phyloP scores from a whole-genome alignment of 2,329 filamentous ascomycete genomes.

The Neurospora crassa region DNA sequence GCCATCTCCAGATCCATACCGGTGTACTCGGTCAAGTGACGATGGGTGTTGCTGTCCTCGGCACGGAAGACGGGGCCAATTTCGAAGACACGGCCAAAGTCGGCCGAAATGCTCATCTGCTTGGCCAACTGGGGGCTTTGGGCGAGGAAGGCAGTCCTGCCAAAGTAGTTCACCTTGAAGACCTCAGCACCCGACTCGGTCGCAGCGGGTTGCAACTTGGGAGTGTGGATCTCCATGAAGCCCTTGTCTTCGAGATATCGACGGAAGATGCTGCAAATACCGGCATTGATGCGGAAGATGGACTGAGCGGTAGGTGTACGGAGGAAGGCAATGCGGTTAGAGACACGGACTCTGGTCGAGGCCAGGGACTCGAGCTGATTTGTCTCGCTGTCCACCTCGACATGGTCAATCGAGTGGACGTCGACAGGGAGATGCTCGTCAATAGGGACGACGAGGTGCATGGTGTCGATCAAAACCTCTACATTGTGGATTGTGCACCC shows the following conservation, averaged over 20 bases:
- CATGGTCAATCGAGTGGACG: slow-evolving; percentile 37
- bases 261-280: slow-evolving; percentile 72
- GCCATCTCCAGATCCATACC: slow-evolving; percentile 90
- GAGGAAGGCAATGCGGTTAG: slow-evolving; percentile 74
- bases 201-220: slow-evolving; percentile 81
- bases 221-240: slow-evolving; percentile 90
- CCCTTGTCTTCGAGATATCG: slow-evolving; percentile 61
- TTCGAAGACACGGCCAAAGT: slow-evolving; percentile 84
- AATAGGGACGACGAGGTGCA: slow-evolving; percentile 42
- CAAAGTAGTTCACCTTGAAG: slow-evolving; percentile 89
- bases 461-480: slow-evolving; percentile 58
- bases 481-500: slow-evolving; percentile 61
- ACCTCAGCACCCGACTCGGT: slow-evolving; percentile 89
- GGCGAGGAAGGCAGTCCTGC: slow-evolving; percentile 74
- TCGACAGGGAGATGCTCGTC: slow-evolving; percentile 39
- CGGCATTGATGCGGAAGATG: slow-evolving; percentile 79
- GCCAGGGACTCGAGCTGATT: slow-evolving; percentile 50
- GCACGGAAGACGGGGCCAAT: slow-evolving; percentile 86
- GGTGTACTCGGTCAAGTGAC: slow-evolving; percentile 90
- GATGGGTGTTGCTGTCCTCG: slow-evolving; percentile 91
- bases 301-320: slow-evolving; percentile 79
- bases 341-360: slow-evolving; percentile 56
- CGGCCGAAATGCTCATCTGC: slow-evolving; percentile 84
- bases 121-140: slow-evolving; percentile 90
- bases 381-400: slow-evolving; percentile 25